Percentiles rank a stretch among this genome's conserved stretches.
Evolutionary conservation across 1,284 basidiomycete genomes (phyloP).

Genomic region (Leccinum pseudoinsigne): DNA sequence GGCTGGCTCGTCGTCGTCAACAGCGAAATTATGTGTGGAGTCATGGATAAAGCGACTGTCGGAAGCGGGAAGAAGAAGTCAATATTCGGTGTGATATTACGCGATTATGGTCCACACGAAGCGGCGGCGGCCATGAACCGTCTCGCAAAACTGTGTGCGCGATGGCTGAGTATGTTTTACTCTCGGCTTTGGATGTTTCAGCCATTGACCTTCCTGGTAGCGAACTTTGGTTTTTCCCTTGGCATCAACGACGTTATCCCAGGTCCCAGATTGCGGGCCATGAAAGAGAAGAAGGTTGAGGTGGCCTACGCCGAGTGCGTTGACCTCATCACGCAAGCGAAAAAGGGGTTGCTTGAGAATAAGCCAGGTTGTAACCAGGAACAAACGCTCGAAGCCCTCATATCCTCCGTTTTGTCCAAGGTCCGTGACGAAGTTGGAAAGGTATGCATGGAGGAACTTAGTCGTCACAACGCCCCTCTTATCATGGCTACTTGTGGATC

Average conservation of each 20-base stretch:
- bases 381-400: conserved; percentile 94
- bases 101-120: conserved; percentile 95
- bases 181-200: not conserved
- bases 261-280: conserved; percentile 75
- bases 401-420: conserved; percentile 91
- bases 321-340: conserved; percentile 86
- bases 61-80: conserved; percentile 99
- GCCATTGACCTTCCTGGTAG: conserved; percentile 38
- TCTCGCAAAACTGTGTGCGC: conserved; percentile 92
- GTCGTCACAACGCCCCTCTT: conserved; percentile 93
- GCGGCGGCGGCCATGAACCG: conserved; percentile 97
- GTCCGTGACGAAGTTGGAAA: conserved; percentile 97
- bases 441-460: conserved; percentile 98
- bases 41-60: conserved; percentile 98
- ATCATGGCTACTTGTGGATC: conserved; percentile 99
- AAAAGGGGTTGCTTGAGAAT: conserved; percentile 92
- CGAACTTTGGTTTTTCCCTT: conserved; percentile 97
- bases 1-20: conserved; percentile 98
- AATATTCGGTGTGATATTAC: conserved; percentile 96
- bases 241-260: conserved; percentile 99
- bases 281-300: conserved; percentile 89
- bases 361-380: conserved; percentile 97
- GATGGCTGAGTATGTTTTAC: conserved; percentile 77
- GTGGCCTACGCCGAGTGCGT: conserved; percentile 89
- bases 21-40: conserved; percentile 99